Percentiles rank a stretch among this genome's conserved stretches.
phyloP scores from a whole-genome alignment of 805 yeast species.

The Candida alai region DNA sequence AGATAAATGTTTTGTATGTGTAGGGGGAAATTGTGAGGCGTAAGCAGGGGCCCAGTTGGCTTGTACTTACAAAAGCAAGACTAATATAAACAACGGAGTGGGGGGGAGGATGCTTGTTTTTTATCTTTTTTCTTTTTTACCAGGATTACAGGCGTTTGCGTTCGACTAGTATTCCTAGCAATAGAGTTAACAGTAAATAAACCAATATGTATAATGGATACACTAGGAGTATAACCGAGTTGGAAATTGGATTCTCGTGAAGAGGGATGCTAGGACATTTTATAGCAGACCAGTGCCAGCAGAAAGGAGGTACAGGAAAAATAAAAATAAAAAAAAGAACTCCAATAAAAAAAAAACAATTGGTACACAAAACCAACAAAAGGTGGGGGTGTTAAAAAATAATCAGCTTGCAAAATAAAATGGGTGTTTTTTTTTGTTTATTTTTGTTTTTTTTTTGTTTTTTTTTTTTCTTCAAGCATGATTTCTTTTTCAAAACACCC shows the following conservation, averaged over 20 bases:
- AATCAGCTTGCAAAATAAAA: background rate
- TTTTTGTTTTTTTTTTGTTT: background rate
- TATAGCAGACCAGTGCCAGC: too few species aligned
- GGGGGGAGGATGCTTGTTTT: background rate
- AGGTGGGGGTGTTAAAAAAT: constrained; percentile 7
- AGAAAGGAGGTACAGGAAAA: too few species aligned
- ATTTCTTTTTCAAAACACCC: background rate
- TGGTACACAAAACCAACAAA: constrained; percentile 2
- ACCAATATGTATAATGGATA: too few species aligned
- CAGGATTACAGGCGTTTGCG: too few species aligned
- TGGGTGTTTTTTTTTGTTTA: constrained; percentile 2
- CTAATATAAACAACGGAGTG: background rate
- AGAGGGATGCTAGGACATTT: too few species aligned
- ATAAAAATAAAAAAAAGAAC: too few species aligned
- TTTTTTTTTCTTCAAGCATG: background rate
- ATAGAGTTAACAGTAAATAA: too few species aligned
- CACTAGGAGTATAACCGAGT: too few species aligned
- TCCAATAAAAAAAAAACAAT: too few species aligned
- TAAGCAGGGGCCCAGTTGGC: background rate
- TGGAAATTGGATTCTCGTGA: too few species aligned
- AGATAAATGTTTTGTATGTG: too few species aligned
- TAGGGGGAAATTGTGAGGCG: background rate
- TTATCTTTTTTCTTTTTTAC: background rate
- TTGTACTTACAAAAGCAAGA: background rate
- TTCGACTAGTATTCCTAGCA: too few species aligned